phyloP scores from a whole-genome alignment of 1,139 yeast genomes.

The Kurtzmaniella quercitrusa region DNA sequence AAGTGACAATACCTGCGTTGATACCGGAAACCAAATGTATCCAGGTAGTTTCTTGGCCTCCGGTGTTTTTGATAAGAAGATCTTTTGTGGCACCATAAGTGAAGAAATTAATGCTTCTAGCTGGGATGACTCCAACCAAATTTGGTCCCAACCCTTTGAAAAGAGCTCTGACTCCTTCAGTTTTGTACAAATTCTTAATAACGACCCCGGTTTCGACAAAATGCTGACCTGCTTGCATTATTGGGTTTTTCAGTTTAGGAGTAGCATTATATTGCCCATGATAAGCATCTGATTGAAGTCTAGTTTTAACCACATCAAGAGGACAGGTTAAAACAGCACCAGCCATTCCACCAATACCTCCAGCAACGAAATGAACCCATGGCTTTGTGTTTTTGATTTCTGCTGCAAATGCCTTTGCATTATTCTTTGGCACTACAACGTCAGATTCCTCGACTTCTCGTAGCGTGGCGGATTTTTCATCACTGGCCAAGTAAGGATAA shows the following conservation, averaged over 20 bases:
- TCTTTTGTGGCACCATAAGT: slow-evolving; percentile 93
- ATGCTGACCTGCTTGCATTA: slow-evolving; percentile 56
- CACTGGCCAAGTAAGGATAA: slow-evolving; percentile 62
- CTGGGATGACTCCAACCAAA: slow-evolving; percentile 97
- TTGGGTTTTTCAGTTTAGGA: slow-evolving; percentile 38
- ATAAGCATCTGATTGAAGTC: slow-evolving; percentile 86
- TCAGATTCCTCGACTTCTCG: slow-evolving; percentile 28
- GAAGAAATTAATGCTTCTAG: slow-evolving; percentile 93
- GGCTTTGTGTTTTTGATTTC: slow-evolving; percentile 48
- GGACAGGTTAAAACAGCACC: slow-evolving; percentile 96
- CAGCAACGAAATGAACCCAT: slow-evolving; percentile 99
- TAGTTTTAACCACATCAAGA: slow-evolving; percentile 91
- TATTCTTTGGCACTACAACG: slow-evolving; percentile 10
- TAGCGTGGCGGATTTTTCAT: slow-evolving; percentile 56
- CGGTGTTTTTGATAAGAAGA: slow-evolving; percentile 59
- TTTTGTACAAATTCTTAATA: slow-evolving; percentile 58
- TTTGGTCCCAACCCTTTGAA: slow-evolving; percentile 97
- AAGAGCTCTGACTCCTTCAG: slow-evolving; percentile 81
- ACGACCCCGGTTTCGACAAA: slow-evolving; percentile 80
- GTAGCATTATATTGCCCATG: slow-evolving; percentile 35
- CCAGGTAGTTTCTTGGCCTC: slow-evolving; percentile 78
- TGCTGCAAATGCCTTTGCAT: slow-evolving; percentile 3
- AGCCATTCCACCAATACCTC: slow-evolving; percentile 97
- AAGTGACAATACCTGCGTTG: slow-evolving; percentile 89
- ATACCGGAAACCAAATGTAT: slow-evolving; percentile 88